phyloP scores from a whole-genome alignment of 1,284 basidiomycete genomes.

The Ganoderma boninense region DNA sequence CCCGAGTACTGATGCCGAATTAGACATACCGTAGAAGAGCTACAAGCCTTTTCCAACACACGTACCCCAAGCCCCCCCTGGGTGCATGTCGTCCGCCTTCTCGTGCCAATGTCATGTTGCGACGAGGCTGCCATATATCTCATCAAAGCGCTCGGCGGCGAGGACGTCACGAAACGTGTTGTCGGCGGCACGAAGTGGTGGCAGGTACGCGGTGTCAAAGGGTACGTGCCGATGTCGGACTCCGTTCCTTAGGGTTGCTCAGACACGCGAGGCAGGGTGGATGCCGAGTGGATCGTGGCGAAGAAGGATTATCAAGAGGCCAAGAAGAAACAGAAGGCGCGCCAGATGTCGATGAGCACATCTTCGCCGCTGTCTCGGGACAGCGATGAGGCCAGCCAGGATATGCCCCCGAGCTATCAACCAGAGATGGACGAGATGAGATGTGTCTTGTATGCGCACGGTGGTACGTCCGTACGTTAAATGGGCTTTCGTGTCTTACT shows the following conservation, averaged over 20 bases:
- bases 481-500: neutral
- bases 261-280: conserved; percentile 59
- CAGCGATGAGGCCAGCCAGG: conserved; percentile 26
- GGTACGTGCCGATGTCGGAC: conserved; percentile 51
- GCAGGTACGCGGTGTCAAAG: conserved; percentile 87
- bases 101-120: conserved; percentile 81
- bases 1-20: neutral
- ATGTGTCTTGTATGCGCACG: conserved; percentile 88
- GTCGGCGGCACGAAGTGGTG: conserved; percentile 97
- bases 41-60: conserved; percentile 88
- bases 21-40: conserved; percentile 84
- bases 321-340: conserved; percentile 60
- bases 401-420: conserved; percentile 51
- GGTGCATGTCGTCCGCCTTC: conserved; percentile 81
- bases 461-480: conserved; percentile 54
- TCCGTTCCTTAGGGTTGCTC: neutral
- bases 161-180: conserved; percentile 74
- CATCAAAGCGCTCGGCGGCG: conserved; percentile 86
- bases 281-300: conserved; percentile 91
- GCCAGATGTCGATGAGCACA: conserved; percentile 42
- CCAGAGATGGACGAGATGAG: conserved; percentile 87
- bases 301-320: conserved; percentile 76
- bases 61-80: conserved; percentile 90
- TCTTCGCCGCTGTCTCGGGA: conserved; percentile 31
- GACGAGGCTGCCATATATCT: conserved; percentile 82